Conservation (phyloP, 179 eudicot genomes). For the Spergularia azorica region DNA sequence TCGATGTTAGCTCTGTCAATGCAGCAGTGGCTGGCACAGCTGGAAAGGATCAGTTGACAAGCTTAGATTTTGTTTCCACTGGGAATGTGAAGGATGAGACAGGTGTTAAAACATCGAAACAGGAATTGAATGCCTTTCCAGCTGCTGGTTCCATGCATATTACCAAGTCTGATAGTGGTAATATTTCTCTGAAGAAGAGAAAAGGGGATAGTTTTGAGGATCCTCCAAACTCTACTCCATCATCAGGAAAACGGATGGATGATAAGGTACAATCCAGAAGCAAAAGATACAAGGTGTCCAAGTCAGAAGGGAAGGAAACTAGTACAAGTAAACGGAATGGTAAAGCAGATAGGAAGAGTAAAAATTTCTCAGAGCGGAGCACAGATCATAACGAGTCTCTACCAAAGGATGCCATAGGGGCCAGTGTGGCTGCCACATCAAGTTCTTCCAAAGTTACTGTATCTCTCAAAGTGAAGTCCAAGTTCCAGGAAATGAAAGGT, state of each 20-base stretch:
- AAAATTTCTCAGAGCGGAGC: constrained; percentile 28
- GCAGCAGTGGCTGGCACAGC: constrained; percentile 38
- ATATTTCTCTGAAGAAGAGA: constrained; percentile 55
- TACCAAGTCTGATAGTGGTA: constrained; percentile 38
- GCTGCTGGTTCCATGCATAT: constrained; percentile 38
- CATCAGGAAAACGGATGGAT: constrained; percentile 35
- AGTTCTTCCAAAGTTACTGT: constrained; percentile 96
- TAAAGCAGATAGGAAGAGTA: constrained; percentile 48
- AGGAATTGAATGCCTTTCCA: constrained; percentile 32
- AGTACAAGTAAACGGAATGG: constrained; percentile 47
- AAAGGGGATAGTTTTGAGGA: constrained; percentile 45
- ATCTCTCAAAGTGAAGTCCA: constrained; percentile 56
- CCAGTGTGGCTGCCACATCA: constrained; percentile 72
- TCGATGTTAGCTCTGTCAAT: constrained; percentile 41
- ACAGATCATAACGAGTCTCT: constrained; percentile 40
- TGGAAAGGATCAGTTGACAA: constrained; percentile 41
- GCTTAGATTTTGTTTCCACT: constrained; percentile 33
- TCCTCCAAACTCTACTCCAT: constrained; percentile 28
- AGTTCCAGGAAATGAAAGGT: constrained; percentile 63
- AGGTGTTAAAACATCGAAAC: constrained; percentile 34
- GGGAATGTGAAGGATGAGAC: constrained; percentile 43
- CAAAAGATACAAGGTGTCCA: constrained; percentile 65
- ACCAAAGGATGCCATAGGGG: constrained; percentile 46
- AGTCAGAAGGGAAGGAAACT: constrained; percentile 58
- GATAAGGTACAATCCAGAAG: constrained; percentile 54